Base-by-base conservation (phyloP, 163 green algal species). In the Chloromonas sp. region DNA sequence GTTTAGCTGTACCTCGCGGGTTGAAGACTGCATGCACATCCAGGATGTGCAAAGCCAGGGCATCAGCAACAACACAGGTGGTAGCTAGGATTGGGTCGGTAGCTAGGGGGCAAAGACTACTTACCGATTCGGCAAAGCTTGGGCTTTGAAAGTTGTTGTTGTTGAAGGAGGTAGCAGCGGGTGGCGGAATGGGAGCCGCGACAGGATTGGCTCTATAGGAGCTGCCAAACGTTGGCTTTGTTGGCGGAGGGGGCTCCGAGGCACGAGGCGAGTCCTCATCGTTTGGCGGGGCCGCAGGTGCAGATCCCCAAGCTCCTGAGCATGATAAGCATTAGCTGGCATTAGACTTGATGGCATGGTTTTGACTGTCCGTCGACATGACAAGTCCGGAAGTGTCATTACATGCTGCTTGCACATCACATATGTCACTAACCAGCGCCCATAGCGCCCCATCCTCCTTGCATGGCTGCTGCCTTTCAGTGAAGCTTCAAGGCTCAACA, bases 1-100 rank as follows among this genome's bases (percentile, higher is more conserved):
- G 11, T 83, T 76, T 59, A 91, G 66, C 60, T 88, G 85, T 0
- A 77, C 66, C 66, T 74, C 66, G 66, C 11, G 66, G 5, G 66
- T 5, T 74, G 66, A 5, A 11, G 66, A 74, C 5, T 74, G 66
- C 5, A 74, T 5, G 5, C 66, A 74, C 11, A 15, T 74, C 5
- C 66, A 74, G 66, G 66, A 5, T 74, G 36, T 36, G 36, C 36
- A 36, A 36, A 36, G 36, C 36, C 36, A 36, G 36, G 36, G 36
- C 36, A 36, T 36, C 36, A 36, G 36, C 36, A 36, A 36, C 36
- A 36, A 36, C 36, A 36, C 36, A 36, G 36, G 36, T 36, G 36
- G 36, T 36, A 36, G 66, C 66, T 74, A 74, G 66, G 5, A 74
- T 15, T 74, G 66, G 66, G 66, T 74, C 5, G 5, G 5, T 74